Percentiles rank a stretch among this genome's conserved stretches.
phyloP scores from a whole-genome alignment of 2,329 filamentous ascomycete genomes.

The Metarhizium rileyi region DNA sequence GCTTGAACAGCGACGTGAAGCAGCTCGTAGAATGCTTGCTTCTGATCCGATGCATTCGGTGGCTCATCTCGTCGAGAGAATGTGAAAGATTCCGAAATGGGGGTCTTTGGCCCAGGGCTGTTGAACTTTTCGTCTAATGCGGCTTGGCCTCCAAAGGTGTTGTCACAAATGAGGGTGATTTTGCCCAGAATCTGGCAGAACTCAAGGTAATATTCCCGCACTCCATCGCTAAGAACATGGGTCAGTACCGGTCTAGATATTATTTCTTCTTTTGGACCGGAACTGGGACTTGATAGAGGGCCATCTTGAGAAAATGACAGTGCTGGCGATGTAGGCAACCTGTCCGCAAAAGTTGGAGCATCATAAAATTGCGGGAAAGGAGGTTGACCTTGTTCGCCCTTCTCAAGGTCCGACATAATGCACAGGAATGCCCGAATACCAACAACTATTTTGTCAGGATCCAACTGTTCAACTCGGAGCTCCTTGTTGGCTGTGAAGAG shows the following conservation, averaged over 20 bases:
- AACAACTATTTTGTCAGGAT: slow-evolving; percentile 95
- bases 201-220: slow-evolving; percentile 75
- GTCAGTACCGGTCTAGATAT: slow-evolving; percentile 56
- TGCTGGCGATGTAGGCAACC: slow-evolving; percentile 39
- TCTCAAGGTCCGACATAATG: slow-evolving; percentile 88
- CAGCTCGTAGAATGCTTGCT: slow-evolving; percentile 91
- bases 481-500: slow-evolving; percentile 70
- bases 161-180: slow-evolving; percentile 93
- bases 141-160: slow-evolving; percentile 92
- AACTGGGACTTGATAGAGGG: slow-evolving; percentile 15
- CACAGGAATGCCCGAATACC: slow-evolving; percentile 89
- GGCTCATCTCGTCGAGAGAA: slow-evolving; percentile 78
- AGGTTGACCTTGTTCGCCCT: slow-evolving; percentile 64
- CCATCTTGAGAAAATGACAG: slow-evolving; percentile 27
- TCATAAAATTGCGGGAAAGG: slow-evolving; percentile 70
- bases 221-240: slow-evolving; percentile 59
- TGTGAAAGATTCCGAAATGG: slow-evolving; percentile 87
- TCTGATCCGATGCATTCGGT: slow-evolving; percentile 64
- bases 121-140: slow-evolving; percentile 92
- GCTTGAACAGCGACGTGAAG: slow-evolving; percentile 93
- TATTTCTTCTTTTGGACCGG: slow-evolving; percentile 44
- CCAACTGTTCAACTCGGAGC: slow-evolving; percentile 79
- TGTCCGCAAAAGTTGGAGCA: slow-evolving; percentile 29
- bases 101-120: slow-evolving; percentile 80
- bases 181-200: slow-evolving; percentile 95